Conservation (phyloP, 495 filamentous ascomycete genomes). For the Hypoxylon subgilvum region DNA sequence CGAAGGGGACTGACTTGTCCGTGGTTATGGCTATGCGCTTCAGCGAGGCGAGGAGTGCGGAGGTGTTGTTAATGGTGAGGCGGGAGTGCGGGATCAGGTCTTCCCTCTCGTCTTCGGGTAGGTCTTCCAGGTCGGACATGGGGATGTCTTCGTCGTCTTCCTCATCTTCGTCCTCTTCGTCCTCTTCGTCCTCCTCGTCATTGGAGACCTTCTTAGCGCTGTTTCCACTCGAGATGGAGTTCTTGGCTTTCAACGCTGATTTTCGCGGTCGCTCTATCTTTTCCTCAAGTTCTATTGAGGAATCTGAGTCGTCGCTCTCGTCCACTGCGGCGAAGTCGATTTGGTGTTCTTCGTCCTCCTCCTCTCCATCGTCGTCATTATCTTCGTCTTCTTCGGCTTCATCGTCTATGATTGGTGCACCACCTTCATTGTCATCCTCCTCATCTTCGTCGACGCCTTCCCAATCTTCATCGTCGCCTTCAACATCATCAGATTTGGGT, state of each 20-base stretch:
- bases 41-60: constrained; percentile 76
- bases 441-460: constrained; percentile 54
- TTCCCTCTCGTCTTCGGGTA: constrained; percentile 79
- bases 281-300: constrained; percentile 46
- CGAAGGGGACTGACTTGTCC: constrained; percentile 57
- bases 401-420: constrained; percentile 13
- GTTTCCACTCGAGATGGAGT: constrained; percentile 50
- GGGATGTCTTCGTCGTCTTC: constrained; percentile 71
- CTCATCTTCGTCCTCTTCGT: constrained; percentile 53
- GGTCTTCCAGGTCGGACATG: constrained; percentile 78
- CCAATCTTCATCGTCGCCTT: constrained; percentile 47
- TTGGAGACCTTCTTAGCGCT: constrained; percentile 33
- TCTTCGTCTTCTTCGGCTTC: constrained; percentile 25
- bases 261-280: constrained; percentile 44
- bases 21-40: constrained; percentile 76
- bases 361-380: constrained; percentile 24
- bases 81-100: constrained; percentile 88
- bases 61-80: constrained; percentile 95
- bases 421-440: constrained; percentile 43
- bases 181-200: constrained; percentile 45
- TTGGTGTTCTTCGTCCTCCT: constrained; percentile 14
- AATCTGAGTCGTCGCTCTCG: constrained; percentile 44
- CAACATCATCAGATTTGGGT: constrained; percentile 42
- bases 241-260: constrained; percentile 36
- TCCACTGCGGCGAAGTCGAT: constrained; percentile 38